Base-by-base conservation (phyloP, 164 flowering plant genomes). In the Vitis amurensis region DNA sequence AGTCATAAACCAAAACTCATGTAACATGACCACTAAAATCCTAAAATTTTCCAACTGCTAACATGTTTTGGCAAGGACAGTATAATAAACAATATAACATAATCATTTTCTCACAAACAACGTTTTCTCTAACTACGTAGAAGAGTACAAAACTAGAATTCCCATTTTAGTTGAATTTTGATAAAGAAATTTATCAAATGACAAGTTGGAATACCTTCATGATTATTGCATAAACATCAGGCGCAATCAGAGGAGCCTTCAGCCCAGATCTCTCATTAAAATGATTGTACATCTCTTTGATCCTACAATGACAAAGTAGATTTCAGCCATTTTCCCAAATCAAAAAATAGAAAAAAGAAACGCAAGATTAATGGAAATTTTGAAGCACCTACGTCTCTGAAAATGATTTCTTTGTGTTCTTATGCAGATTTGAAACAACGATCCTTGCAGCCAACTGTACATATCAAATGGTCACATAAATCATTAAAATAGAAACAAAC, bases 351-450 rank as follows among this genome's bases (percentile, higher is more conserved):
- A 15, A 50, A 49, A n/a, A 58, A 50, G 4, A 53, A 10, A 63
- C 8, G 12, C 12, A 69, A 50, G 14, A 23, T 6, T 17, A 15
- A 50, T 55, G 10, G 49, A 50, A 19, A 27, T 59, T 19, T 9
- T 2, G 3, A 55, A 58, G 51, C n/a, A 75, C 97, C 80, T 78
- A 93, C 99, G 98, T 96, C 74, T 92, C 98, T 8, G 99, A 96
- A 71, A 93, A 96, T 2, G 91, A 90, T 53, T 93, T 92, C 87
- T 82, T 88, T 0, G 98, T 96, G 74, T 88, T 96, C 88, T 96
- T 96, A 74, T 96, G 99, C 73, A 96, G 86, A 82, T 96, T 96
- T 0, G 99, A 93, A 55, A 93, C 97, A 68, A 78, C 99, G 79
- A 96, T 92, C 78, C 99, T 84, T 1, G 99, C 98, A 66, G 98